Evolutionary conservation across 2,329 filamentous ascomycete species (phyloP).

Genomic region (Hypoxylon sp.): DNA sequence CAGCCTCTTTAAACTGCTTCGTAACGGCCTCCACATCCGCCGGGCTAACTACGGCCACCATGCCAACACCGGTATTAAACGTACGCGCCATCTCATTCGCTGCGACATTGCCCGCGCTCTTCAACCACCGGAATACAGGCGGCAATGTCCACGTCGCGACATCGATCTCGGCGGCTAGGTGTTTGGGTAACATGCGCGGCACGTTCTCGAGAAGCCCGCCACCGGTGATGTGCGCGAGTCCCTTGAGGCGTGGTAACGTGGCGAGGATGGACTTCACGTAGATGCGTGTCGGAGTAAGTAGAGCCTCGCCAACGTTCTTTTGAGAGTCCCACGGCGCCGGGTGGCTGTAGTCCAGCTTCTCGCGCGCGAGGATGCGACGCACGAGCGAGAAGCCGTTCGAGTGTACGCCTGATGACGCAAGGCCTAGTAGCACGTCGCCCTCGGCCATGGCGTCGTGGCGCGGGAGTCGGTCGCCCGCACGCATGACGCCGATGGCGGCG

Average conservation of each 20-base stretch:
- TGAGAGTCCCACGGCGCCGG: slow-evolving; percentile 80
- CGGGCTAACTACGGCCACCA: slow-evolving; percentile 86
- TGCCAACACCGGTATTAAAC: slow-evolving; percentile 95
- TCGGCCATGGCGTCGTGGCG: slow-evolving; percentile 80
- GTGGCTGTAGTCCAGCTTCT: slow-evolving; percentile 79
- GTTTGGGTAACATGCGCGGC: slow-evolving; percentile 87
- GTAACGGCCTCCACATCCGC: slow-evolving; percentile 73
- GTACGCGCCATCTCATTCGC: slow-evolving; percentile 88
- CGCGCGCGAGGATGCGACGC: slow-evolving; percentile 84
- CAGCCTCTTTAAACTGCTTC: slow-evolving; percentile 72
- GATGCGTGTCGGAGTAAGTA: slow-evolving; percentile 92
- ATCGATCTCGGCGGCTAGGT: slow-evolving; percentile 85
- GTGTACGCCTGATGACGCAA: slow-evolving; percentile 89
- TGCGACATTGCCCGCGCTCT: slow-evolving; percentile 77
- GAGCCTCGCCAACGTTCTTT: slow-evolving; percentile 77
- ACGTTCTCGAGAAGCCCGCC: slow-evolving; percentile 95
- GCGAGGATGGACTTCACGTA: slow-evolving; percentile 88
- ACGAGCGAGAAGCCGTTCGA: slow-evolving; percentile 99
- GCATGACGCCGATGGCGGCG: slow-evolving; percentile 88
- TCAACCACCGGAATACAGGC: slow-evolving; percentile 89
- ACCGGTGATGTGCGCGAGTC: slow-evolving; percentile 96
- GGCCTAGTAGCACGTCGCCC: slow-evolving; percentile 88
- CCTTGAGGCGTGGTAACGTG: slow-evolving; percentile 79
- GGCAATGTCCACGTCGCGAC: slow-evolving; percentile 82
- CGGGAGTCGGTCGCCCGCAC: slow-evolving; percentile 78